Base-by-base conservation (phyloP, 257 asterid genomes). In the Petunia secreta region DNA sequence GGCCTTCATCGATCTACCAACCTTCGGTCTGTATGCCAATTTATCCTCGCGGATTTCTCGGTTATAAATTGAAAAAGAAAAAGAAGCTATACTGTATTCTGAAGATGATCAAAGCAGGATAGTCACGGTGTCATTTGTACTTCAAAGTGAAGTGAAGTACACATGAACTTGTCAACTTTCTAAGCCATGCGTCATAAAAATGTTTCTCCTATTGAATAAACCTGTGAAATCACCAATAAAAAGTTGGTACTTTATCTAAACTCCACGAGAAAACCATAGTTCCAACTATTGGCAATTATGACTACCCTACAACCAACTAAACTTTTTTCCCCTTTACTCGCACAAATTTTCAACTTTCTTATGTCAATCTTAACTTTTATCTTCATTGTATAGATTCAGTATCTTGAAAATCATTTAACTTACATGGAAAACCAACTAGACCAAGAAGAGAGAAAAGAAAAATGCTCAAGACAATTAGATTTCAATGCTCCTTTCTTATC, bases 401-500 rank as follows among this genome's bases (percentile, higher is more conserved):
- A 71, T 48, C 77, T 71, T 6, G 2, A 71, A 25, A 9, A 4
- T 40, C 62, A 13, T 11, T 36, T 13, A 4, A 43, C 79, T 67
- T n/a, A 37, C 66, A 92, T 90, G 95, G 91, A 82, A 82, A 86
- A 84, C 77, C 79, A 78, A 44, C 16, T n/a, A 80, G 82, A 75
- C 84, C 85, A 80, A 50, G 89, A 79, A 57, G 84, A 82, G 50
- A 77, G 82, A 77, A 87, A 82, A 6, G 81, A 68, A 66, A 81
- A 83, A 78, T 74, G 84, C 78, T 87, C 89, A 5, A 74, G 89
- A 77, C 90, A 90, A 80, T 90, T 94, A 48, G 89, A 94, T 86
- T 80, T 93, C 53, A 87, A 87, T 71, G 91, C 90, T 37, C 97
- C 98, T 4, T 92, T 90, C 57, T 65, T 93, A 55, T 88, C 97